Percentiles rank a stretch among this genome's conserved stretches.
These are phyloP conservation scores for Apiospora arundinis DNA, from an alignment of 2,329 filamentous ascomycete species.

Conservation along the genomic window DNA sequence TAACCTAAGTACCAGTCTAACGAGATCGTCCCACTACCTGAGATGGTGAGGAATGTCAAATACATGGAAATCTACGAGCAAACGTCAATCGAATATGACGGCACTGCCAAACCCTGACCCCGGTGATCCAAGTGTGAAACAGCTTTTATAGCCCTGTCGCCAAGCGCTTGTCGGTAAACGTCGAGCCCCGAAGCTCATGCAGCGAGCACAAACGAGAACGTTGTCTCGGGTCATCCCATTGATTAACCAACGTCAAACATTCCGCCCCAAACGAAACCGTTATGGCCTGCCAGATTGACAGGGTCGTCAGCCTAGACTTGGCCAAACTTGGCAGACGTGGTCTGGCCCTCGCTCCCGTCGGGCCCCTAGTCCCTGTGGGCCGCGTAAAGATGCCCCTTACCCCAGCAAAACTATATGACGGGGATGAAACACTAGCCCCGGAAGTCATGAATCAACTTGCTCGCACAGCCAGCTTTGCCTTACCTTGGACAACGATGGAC, in stretches of 20 bases:
- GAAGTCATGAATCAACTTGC: not conserved
- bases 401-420: not conserved
- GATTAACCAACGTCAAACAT: not conserved
- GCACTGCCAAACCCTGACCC: not conserved
- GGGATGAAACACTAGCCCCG: not conserved
- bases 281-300: not conserved
- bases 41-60: too few relatives aligned
- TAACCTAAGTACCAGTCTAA: too few relatives aligned
- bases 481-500: too few relatives aligned
- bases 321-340: not conserved
- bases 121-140: not conserved
- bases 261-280: not conserved
- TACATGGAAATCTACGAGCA: not conserved
- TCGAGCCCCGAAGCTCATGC: not conserved
- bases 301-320: not conserved
- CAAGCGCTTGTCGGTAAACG: not conserved
- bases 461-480: not conserved
- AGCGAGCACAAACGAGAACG: not conserved
- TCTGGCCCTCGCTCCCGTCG: not conserved
- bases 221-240: conserved; percentile 5
- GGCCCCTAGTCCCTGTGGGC: not conserved
- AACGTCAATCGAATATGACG: not conserved
- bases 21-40: too few relatives aligned
- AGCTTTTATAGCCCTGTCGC: not conserved
- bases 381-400: not conserved